A percentile compares a stretch with the other conserved stretches of the same genome.
These are phyloP conservation scores for Verticillium tricorpus DNA, from an alignment of 2,329 filamentous ascomycete species.

Conservation along the genomic window DNA sequence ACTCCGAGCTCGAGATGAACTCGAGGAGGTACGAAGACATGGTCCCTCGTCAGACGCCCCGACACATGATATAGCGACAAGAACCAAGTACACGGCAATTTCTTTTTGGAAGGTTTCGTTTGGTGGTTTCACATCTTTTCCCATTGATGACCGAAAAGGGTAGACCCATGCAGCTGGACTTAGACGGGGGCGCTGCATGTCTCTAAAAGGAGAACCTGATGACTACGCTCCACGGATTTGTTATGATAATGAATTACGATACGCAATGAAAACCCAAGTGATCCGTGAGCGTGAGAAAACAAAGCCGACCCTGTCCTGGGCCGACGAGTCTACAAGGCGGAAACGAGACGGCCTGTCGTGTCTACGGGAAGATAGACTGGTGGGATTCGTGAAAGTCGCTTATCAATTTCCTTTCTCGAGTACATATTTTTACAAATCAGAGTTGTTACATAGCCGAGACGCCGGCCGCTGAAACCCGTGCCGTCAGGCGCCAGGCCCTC, in stretches of 20 bases:
- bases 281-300: neutral
- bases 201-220: neutral
- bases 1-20: constrained; percentile 44
- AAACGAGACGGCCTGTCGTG: too few relatives aligned
- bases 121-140: neutral
- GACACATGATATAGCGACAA: constrained; percentile 30
- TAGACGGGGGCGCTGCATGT: neutral
- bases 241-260: neutral
- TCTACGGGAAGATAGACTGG: neutral
- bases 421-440: neutral
- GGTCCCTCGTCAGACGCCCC: constrained; percentile 46
- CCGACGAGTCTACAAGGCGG: too few relatives aligned
- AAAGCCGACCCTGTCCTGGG: too few relatives aligned
- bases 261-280: neutral
- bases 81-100: neutral
- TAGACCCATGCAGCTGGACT: neutral
- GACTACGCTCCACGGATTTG: neutral
- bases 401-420: neutral
- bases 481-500: neutral
- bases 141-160: neutral
- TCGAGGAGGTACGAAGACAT: constrained; percentile 55
- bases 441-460: neutral
- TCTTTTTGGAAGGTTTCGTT: neutral
- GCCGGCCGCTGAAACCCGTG: neutral
- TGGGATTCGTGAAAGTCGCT: neutral